A percentile compares a stretch with the other conserved stretches of the same genome.
Evolutionary conservation across 345 rosid genomes (phyloP).

Genomic region (Populus ilicifolia): DNA sequence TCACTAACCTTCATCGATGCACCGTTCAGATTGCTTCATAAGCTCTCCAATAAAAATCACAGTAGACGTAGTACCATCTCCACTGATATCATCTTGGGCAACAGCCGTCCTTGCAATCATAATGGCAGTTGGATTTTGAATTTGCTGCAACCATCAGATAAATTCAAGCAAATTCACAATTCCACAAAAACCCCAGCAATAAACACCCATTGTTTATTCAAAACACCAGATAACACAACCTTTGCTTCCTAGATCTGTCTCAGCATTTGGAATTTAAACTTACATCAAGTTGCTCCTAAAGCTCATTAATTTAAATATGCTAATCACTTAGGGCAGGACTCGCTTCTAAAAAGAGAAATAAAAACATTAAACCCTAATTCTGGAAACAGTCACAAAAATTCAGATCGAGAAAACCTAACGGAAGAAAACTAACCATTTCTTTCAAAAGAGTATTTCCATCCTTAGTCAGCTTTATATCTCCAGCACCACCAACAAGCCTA

Average conservation of each 20-base stretch:
- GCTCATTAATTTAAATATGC: not conserved
- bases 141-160: slow-evolving; percentile 63
- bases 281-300: not conserved
- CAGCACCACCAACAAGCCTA: slow-evolving; percentile 98
- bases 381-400: not conserved
- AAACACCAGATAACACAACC: not conserved
- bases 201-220: not conserved
- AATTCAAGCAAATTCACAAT: not conserved
- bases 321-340: not conserved
- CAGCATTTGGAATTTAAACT: not conserved
- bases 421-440: slow-evolving; percentile 61
- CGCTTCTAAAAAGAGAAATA: not conserved
- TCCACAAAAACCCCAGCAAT: not conserved
- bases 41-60: slow-evolving; percentile 96
- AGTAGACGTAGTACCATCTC: slow-evolving; percentile 96
- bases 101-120: slow-evolving; percentile 99
- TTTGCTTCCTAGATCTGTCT: not conserved
- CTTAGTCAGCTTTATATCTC: slow-evolving; percentile 94
- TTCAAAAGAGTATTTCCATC: slow-evolving; percentile 94
- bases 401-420: slow-evolving; percentile 19
- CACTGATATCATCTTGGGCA: slow-evolving; percentile 96
- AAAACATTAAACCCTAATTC: not conserved
- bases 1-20: slow-evolving; percentile 80
- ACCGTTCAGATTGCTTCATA: slow-evolving; percentile 96
- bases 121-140: slow-evolving; percentile 95